A percentile compares a stretch with the other conserved stretches of the same genome.
These are phyloP conservation scores for Neofusicoccum sp. DNA, from an alignment of 2,329 filamentous ascomycete species.

Conservation along the genomic window DNA sequence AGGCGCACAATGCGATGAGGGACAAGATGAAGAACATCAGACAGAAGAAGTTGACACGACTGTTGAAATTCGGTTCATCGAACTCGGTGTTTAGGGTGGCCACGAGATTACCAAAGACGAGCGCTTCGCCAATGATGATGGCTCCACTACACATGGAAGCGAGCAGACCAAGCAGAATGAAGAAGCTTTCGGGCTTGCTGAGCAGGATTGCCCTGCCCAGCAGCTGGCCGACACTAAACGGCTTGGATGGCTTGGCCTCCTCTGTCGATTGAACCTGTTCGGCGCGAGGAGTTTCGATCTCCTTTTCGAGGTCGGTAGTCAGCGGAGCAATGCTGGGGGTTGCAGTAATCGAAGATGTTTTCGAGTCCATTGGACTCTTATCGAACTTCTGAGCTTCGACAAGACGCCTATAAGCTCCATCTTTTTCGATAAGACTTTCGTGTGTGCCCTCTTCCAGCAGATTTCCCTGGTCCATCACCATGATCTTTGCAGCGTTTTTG, in stretches of 20 bases:
- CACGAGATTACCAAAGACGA: slow-evolving; percentile 56
- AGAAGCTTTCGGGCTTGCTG: slow-evolving; percentile 38
- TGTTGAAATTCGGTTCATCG: slow-evolving; percentile 30
- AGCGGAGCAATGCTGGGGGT: slow-evolving; percentile 11
- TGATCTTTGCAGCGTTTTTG: slow-evolving; percentile 36
- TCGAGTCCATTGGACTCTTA: slow-evolving; percentile 23
- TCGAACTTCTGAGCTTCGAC: slow-evolving; percentile 37
- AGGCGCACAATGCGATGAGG: slow-evolving; percentile 47
- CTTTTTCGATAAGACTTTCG: slow-evolving; percentile 27
- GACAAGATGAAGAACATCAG: slow-evolving; percentile 55
- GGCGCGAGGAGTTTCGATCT: background rate
- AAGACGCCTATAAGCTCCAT: slow-evolving; percentile 33
- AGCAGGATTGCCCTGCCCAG: slow-evolving; percentile 25
- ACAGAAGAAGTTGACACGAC: slow-evolving; percentile 43
- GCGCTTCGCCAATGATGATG: slow-evolving; percentile 59
- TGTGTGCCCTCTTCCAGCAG: slow-evolving; percentile 34
- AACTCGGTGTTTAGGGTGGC: slow-evolving; percentile 49
- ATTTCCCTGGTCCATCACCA: slow-evolving; percentile 36
- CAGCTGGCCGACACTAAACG: slow-evolving; percentile 24
- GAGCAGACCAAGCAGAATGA: slow-evolving; percentile 42
- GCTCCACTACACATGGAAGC: slow-evolving; percentile 48
- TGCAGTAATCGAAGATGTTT: slow-evolving; percentile 14
- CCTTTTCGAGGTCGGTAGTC: slow-evolving; percentile 8
- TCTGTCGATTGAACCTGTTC: background rate
- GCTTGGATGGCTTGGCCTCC: background rate